A percentile compares a stretch with the other conserved stretches of the same genome.
Evolutionary conservation across 495 filamentous ascomycete genomes (phyloP).

Genomic region (Neurospora hispaniola): DNA sequence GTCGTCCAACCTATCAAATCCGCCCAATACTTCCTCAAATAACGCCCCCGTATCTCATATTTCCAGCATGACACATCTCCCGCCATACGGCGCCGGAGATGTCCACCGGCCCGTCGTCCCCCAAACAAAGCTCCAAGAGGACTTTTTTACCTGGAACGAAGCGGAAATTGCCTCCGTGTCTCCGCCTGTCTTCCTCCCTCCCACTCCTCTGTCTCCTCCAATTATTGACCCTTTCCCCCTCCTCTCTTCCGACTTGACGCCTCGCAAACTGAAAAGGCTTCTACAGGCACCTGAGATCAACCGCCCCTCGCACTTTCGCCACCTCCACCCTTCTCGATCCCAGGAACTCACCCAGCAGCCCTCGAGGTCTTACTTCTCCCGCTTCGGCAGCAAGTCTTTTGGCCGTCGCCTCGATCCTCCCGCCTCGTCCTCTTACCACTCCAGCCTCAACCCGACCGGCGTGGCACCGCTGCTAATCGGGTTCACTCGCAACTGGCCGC

Average conservation of each 20-base stretch:
- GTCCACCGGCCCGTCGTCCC: constrained; percentile 4
- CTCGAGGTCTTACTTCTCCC: neutral
- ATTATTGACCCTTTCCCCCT: constrained; percentile 19
- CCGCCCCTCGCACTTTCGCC: constrained; percentile 26
- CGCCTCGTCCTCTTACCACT: neutral
- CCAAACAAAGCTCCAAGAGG: neutral
- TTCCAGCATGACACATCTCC: neutral
- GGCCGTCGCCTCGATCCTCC: neutral
- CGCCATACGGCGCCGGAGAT: neutral
- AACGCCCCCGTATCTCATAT: neutral
- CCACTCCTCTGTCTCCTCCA: neutral
- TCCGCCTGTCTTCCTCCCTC: constrained; percentile 12
- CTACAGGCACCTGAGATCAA: constrained; percentile 24
- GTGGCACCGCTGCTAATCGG: constrained; percentile 46
- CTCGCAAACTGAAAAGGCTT: constrained; percentile 2
- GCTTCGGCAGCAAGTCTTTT: neutral
- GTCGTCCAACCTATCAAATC: neutral
- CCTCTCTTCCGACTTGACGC: constrained; percentile 8
- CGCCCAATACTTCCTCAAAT: neutral
- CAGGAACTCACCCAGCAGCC: neutral
- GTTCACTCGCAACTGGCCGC: constrained; percentile 48
- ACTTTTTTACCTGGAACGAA: constrained; percentile 12
- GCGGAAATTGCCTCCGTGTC: neutral
- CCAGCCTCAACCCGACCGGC: constrained; percentile 10
- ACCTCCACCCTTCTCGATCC: neutral